These are phyloP conservation scores for Penicillium argentinense DNA, from an alignment of 495 filamentous ascomycete species.

Conservation along the genomic window DNA sequence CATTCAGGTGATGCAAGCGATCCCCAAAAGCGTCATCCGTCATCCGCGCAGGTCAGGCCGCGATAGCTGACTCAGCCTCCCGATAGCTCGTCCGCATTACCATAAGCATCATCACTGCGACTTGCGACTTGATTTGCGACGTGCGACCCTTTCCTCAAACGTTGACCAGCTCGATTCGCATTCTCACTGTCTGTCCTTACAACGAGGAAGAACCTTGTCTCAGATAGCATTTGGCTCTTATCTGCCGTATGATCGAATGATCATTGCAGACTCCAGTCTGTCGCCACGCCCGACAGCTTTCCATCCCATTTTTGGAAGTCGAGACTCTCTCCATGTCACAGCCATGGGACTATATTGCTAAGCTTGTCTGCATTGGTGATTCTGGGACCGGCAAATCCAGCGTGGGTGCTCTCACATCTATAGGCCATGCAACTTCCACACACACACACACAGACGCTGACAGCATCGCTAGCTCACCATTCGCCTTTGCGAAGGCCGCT, in stretches of 20 bases:
- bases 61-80: constrained; percentile 45
- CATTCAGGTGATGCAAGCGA: constrained; percentile 31
- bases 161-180: no score
- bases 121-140: no score
- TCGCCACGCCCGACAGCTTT: constrained; percentile 6
- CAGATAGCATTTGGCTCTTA: not conserved
- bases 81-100: not conserved
- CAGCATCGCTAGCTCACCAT: constrained; percentile 73
- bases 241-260: constrained; percentile 5
- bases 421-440: not conserved
- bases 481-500: constrained; percentile 95
- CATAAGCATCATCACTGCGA: no score
- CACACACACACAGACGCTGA: no score
- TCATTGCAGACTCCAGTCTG: constrained; percentile 7
- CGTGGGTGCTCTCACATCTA: constrained; percentile 37
- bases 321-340: constrained; percentile 60
- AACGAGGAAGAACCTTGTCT: no score
- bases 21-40: no score
- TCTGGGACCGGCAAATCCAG: constrained; percentile 89
- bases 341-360: constrained; percentile 98
- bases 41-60: constrained; percentile 40
- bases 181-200: no score
- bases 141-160: no score
- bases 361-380: constrained; percentile 96
- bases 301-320: no score